phyloP scores from a whole-genome alignment of 257 asterid genomes.

The Apocynum venetum region DNA sequence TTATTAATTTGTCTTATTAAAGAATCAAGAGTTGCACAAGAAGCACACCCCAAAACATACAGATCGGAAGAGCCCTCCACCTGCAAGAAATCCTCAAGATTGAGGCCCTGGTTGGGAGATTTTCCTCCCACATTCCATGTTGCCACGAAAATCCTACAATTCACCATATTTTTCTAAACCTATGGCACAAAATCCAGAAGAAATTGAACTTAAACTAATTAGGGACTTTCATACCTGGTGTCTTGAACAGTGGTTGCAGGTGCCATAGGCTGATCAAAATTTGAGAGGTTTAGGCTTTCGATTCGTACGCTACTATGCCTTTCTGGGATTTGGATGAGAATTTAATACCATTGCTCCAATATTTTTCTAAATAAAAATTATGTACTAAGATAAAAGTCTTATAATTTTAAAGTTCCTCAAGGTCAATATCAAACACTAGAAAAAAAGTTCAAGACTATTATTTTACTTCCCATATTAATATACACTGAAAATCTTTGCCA shows the following conservation, averaged over 20 bases:
- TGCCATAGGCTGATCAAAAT: slow-evolving; percentile 42
- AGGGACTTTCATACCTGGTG: slow-evolving; percentile 43
- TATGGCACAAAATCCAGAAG: neutral
- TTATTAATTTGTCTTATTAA: neutral
- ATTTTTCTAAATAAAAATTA: neutral
- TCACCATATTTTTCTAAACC: neutral
- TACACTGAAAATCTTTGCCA: slow-evolving; percentile 20
- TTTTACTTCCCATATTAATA: neutral
- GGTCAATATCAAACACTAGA: slow-evolving; percentile 14
- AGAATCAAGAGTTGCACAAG: neutral
- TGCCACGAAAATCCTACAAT: slow-evolving; percentile 67
- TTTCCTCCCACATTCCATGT: slow-evolving; percentile 98
- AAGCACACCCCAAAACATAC: slow-evolving; percentile 75
- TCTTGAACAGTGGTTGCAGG: slow-evolving; percentile 49
- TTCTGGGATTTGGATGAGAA: slow-evolving; percentile 46
- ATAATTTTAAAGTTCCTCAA: slow-evolving; percentile 4
- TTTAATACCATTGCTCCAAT: slow-evolving; percentile 13
- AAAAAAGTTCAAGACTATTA: slow-evolving; percentile 9
- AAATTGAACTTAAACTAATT: neutral
- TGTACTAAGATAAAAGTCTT: slow-evolving; percentile 6
- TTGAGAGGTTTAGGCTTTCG: slow-evolving; percentile 57
- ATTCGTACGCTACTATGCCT: slow-evolving; percentile 46
- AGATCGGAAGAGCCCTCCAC: slow-evolving; percentile 83
- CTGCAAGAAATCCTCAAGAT: slow-evolving; percentile 86
- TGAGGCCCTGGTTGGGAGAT: slow-evolving; percentile 62